Percentiles rank a stretch among this genome's conserved stretches.
phyloP scores from a whole-genome alignment of 495 filamentous ascomycete genomes.

The Apodospora peruviana region DNA sequence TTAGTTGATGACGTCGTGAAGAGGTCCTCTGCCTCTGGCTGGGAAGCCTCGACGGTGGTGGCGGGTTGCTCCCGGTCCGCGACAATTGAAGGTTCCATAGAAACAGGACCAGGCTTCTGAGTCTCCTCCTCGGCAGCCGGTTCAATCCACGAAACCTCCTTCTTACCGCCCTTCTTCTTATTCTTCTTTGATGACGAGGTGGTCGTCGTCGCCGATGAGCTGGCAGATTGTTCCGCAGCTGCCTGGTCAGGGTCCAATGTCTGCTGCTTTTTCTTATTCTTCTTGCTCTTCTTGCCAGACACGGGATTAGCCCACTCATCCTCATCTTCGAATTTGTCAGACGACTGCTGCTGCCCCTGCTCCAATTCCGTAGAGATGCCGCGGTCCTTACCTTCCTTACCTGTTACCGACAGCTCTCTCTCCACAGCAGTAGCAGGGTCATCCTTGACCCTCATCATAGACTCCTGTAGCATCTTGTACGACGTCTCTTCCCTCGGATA shows the following conservation, averaged over 20 bases:
- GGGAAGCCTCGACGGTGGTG: neutral
- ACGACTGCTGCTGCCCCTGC: neutral
- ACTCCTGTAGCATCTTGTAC: conserved; percentile 3
- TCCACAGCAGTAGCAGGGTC: too few species aligned
- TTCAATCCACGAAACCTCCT: conserved; percentile 16
- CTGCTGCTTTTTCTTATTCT: conserved; percentile 14
- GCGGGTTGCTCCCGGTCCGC: neutral
- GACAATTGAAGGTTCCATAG: neutral
- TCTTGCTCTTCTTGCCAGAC: conserved; percentile 12
- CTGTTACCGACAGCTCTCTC: too few species aligned
- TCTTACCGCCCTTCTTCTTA: conserved; percentile 25
- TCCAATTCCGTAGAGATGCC: neutral
- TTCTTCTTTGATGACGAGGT: conserved; percentile 16
- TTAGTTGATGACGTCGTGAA: conserved; percentile 3
- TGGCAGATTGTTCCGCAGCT: conserved; percentile 8
- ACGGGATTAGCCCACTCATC: neutral
- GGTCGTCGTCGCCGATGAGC: neutral
- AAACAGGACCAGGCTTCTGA: neutral
- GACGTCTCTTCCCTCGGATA: conserved; percentile 12
- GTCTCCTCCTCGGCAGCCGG: conserved; percentile 5
- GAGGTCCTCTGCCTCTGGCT: conserved; percentile 2
- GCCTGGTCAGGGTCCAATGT: too few species aligned
- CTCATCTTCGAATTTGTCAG: neutral
- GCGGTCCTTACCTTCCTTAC: too few species aligned
- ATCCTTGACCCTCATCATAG: neutral